Percentiles rank a stretch among this genome's conserved stretches.
phyloP scores from a whole-genome alignment of 768 basidiomycete species.

The Lyophyllum semitale region DNA sequence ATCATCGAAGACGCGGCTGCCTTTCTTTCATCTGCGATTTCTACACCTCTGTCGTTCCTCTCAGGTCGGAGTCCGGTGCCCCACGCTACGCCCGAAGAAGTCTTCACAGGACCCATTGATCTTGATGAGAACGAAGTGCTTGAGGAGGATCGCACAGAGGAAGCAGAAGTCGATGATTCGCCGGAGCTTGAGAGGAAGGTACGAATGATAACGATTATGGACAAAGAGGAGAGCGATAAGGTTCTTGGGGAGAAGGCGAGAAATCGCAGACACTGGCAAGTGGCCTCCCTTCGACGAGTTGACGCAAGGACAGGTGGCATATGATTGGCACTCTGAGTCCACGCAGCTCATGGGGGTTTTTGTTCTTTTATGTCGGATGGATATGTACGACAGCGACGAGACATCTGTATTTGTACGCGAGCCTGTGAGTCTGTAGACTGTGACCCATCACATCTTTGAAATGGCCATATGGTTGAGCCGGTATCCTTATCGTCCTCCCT shows the following conservation, averaged over 20 bases:
- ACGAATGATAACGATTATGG: conserved; percentile 51
- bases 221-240: conserved; percentile 33
- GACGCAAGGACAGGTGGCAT: conserved; percentile 35
- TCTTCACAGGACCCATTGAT: conserved; percentile 69
- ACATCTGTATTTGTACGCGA: background rate
- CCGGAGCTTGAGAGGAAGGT: conserved; percentile 56
- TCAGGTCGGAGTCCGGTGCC: conserved; percentile 34
- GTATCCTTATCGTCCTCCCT: background rate
- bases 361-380: no score
- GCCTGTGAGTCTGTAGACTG: background rate
- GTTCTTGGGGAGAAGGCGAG: conserved; percentile 32
- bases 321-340: background rate
- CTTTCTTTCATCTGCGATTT: conserved; percentile 63
- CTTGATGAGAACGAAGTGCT: conserved; percentile 76
- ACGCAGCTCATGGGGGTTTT: background rate
- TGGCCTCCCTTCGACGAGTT: conserved; percentile 35
- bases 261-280: conserved; percentile 39
- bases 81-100: conserved; percentile 64
- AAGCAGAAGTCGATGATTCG: conserved; percentile 79
- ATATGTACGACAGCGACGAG: background rate
- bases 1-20: conserved; percentile 73
- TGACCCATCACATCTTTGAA: background rate
- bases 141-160: conserved; percentile 78
- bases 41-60: conserved; percentile 57
- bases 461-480: background rate